phyloP scores from a whole-genome alignment of 768 basidiomycete species.

The Clitopilus passeckerianus region DNA sequence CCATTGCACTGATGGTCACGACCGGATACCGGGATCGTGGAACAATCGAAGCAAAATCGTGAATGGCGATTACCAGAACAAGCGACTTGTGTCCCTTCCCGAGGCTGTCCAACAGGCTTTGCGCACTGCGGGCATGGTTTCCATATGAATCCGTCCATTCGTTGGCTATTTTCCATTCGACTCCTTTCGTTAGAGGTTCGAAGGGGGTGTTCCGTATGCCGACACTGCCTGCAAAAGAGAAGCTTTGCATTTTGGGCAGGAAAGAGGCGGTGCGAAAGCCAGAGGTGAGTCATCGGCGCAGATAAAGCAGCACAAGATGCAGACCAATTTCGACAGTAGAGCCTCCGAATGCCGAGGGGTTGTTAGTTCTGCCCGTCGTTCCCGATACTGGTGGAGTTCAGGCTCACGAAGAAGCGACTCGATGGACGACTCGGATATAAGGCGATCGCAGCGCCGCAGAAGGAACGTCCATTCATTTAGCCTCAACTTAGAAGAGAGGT shows the following conservation, averaged over 20 bases:
- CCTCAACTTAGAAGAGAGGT: constrained; percentile 25
- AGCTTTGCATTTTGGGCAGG: not conserved
- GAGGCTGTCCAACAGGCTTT: not conserved
- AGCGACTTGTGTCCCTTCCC: too few species aligned
- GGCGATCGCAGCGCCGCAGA: constrained; percentile 31
- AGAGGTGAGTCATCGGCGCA: not conserved
- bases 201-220: not conserved
- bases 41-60: not conserved
- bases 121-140: not conserved
- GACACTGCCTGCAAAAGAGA: not conserved
- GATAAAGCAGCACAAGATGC: not conserved
- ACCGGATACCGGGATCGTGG: not conserved
- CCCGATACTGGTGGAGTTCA: not conserved
- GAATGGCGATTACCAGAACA: not conserved
- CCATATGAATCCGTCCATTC: not conserved
- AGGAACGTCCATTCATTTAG: constrained; percentile 36
- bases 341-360: constrained; percentile 2
- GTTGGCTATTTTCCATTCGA: not conserved
- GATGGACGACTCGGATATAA: constrained; percentile 12
- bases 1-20: not conserved
- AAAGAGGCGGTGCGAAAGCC: not conserved
- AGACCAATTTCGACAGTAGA: not conserved
- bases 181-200: not conserved
- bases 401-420: constrained; percentile 8
- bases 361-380: constrained; percentile 10